Evolutionary conservation across 768 basidiomycete genomes (phyloP).

Genomic region (Thelephora aurantiotincta): DNA sequence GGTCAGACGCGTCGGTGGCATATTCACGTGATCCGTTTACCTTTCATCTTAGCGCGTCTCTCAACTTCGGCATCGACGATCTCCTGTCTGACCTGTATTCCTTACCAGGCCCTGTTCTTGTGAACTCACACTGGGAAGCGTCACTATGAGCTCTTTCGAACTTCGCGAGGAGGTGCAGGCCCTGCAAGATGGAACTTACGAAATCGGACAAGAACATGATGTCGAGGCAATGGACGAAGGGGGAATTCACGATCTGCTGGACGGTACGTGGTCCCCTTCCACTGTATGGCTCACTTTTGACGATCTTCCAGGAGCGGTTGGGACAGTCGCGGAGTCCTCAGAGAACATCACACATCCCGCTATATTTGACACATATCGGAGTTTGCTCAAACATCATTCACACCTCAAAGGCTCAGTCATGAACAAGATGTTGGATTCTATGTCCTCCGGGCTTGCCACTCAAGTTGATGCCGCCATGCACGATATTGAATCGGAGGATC

Average conservation of each 20-base stretch:
- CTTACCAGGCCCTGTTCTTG: too few relatives aligned
- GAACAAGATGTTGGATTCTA: slow-evolving; percentile 79
- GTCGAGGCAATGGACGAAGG: slow-evolving; percentile 36
- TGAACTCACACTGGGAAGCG: background rate
- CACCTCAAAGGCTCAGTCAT: slow-evolving; percentile 49
- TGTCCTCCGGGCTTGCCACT: slow-evolving; percentile 58
- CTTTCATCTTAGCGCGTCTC: too few relatives aligned
- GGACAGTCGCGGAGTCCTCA: slow-evolving; percentile 61
- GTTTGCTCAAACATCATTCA: slow-evolving; percentile 64
- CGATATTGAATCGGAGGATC: slow-evolving; percentile 58
- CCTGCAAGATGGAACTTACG: slow-evolving; percentile 48
- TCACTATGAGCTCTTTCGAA: slow-evolving; percentile 35
- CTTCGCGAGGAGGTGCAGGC: slow-evolving; percentile 67
- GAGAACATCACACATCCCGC: slow-evolving; percentile 53
- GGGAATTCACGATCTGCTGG: slow-evolving; percentile 31
- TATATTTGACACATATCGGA: slow-evolving; percentile 73
- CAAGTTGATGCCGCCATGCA: slow-evolving; percentile 60
- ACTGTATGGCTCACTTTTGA: background rate
- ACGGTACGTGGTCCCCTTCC: slow-evolving; percentile 27
- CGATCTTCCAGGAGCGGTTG: slow-evolving; percentile 50
- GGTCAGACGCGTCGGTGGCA: too few relatives aligned
- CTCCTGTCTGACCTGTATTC: too few relatives aligned
- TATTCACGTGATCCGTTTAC: too few relatives aligned
- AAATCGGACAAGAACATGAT: slow-evolving; percentile 59
- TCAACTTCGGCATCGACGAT: too few relatives aligned